These are phyloP conservation scores for Moesziomyces antarcticus DNA, from an alignment of 1,284 basidiomycete species.

Conservation along the genomic window DNA sequence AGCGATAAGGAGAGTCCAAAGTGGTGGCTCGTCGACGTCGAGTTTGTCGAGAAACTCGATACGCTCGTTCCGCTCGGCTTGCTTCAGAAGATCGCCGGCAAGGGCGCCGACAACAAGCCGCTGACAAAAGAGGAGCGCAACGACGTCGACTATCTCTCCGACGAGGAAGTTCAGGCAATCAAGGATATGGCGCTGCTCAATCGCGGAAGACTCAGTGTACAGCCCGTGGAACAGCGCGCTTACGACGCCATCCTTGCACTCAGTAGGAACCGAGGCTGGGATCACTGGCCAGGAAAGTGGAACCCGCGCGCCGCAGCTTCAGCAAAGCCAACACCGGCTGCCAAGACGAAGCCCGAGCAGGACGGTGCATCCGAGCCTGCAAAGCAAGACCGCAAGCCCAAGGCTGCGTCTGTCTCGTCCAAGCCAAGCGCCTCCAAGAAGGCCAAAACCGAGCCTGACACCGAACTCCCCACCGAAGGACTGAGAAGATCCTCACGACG, in stretches of 20 bases:
- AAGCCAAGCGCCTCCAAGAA: constrained; percentile 15
- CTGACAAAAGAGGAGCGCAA: constrained; percentile 75
- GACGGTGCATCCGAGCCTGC: neutral
- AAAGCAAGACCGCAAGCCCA: neutral
- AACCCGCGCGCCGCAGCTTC: constrained; percentile 19
- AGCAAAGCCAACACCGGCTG: neutral
- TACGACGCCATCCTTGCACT: constrained; percentile 78
- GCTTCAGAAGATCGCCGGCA: constrained; percentile 77
- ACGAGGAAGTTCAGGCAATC: constrained; percentile 68
- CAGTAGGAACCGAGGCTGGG: constrained; percentile 76
- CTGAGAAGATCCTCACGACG: constrained; percentile 27
- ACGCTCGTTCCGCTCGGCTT: constrained; percentile 84
- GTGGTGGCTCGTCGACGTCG: constrained; percentile 87
- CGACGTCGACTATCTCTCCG: constrained; percentile 64
- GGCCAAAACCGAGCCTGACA: constrained; percentile 8
- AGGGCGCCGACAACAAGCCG: constrained; percentile 72
- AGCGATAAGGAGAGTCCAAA: constrained; percentile 79
- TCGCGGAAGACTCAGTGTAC: constrained; percentile 84
- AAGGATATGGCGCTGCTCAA: constrained; percentile 83
- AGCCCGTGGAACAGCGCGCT: constrained; percentile 78
- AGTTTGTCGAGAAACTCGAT: constrained; percentile 76
- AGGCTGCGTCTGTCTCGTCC: neutral
- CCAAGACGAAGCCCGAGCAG: neutral
- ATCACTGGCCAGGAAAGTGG: constrained; percentile 62
- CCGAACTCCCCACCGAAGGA: constrained; percentile 2